These are phyloP conservation scores for Ulvella scutata DNA, from an alignment of 139 green algal species.

Conservation along the genomic window DNA sequence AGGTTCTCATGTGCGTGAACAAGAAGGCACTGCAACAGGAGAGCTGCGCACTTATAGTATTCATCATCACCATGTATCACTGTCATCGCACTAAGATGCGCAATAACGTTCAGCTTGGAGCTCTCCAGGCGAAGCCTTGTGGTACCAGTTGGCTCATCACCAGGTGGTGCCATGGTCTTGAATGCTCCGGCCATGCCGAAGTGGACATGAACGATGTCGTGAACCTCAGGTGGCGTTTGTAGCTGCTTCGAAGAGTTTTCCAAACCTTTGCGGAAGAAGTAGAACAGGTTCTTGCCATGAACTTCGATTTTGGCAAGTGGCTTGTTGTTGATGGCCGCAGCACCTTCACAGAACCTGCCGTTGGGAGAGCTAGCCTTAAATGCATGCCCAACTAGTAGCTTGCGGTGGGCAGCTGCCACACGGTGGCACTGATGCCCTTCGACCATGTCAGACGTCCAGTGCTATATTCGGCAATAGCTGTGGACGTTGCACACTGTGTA, in stretches of 20 bases:
- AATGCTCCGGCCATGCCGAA: slow-evolving; percentile 65
- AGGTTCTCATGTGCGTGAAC: no score
- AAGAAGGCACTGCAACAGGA: no score
- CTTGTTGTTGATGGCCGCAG: slow-evolving; percentile 27
- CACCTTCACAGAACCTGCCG: slow-evolving; percentile 48
- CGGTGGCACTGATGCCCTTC: slow-evolving; percentile 64
- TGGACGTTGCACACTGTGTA: no score
- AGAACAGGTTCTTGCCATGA: slow-evolving; percentile 63
- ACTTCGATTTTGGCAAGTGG: slow-evolving; percentile 42
- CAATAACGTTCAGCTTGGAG: slow-evolving; percentile 25
- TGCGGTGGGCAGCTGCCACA: slow-evolving; percentile 41
- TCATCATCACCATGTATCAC: slow-evolving; percentile 30
- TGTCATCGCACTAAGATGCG: slow-evolving; percentile 67
- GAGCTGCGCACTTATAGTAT: not conserved
- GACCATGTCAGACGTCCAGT: slow-evolving; percentile 35
- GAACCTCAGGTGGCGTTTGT: not conserved
- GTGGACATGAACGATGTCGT: slow-evolving; percentile 54
- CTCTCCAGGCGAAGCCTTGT: slow-evolving; percentile 38
- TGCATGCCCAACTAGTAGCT: slow-evolving; percentile 25
- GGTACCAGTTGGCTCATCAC: slow-evolving; percentile 37
- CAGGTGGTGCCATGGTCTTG: slow-evolving; percentile 14
- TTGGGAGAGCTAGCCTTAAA: slow-evolving; percentile 60
- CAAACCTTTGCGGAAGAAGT: slow-evolving; percentile 45
- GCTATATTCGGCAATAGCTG: no score
- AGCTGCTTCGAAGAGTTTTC: not conserved